Conservation (phyloP, 176 grass and related monocot genomes). For the Eremochloa ophiuroides region DNA sequence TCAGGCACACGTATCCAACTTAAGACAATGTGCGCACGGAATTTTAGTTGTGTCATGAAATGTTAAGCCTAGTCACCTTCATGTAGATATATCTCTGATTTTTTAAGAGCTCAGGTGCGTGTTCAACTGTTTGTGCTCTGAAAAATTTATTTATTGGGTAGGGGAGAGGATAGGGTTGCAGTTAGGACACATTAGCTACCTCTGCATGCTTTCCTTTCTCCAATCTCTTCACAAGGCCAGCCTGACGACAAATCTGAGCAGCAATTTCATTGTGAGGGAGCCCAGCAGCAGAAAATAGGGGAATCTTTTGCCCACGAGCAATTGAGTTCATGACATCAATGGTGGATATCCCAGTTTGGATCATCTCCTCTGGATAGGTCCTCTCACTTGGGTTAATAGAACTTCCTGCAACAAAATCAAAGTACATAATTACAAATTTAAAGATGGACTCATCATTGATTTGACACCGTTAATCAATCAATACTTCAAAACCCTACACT, state of each 20-base stretch:
- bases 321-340: constrained; percentile 99
- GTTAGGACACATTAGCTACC: constrained; percentile 26
- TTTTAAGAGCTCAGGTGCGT: not conserved
- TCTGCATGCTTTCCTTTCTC: constrained; percentile 80
- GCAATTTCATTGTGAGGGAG: constrained; percentile 99
- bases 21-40: not conserved
- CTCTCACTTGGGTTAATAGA: constrained; percentile 99
- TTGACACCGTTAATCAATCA: not conserved
- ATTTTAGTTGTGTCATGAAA: not conserved
- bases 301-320: constrained; percentile 99
- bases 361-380: constrained; percentile 99
- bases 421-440: not conserved
- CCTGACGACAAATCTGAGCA: constrained; percentile 99
- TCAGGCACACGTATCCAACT: not conserved
- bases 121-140: not conserved
- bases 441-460: not conserved
- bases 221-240: constrained; percentile 91
- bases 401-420: constrained; percentile 66
- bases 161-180: not conserved
- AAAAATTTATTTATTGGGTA: not conserved
- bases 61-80: not conserved
- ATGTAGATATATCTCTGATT: not conserved
- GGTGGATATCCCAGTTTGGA: constrained; percentile 98
- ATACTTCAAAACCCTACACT: not conserved
- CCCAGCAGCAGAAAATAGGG: constrained; percentile 97